These are phyloP conservation scores for Ciborinia camelliae DNA, from an alignment of 2,329 filamentous ascomycete species.

Conservation along the genomic window DNA sequence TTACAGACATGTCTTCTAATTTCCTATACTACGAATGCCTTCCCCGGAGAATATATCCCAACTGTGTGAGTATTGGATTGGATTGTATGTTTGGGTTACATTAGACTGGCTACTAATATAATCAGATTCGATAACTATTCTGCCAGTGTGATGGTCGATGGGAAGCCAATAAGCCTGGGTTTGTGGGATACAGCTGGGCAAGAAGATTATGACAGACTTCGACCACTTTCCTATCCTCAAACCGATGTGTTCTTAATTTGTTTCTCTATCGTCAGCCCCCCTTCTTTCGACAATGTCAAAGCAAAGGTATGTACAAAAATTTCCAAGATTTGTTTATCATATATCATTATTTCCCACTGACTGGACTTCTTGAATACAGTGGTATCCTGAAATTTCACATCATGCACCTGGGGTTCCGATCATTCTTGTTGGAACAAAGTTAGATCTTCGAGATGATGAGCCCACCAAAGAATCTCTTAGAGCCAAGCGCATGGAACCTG, in stretches of 20 bases:
- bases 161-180: constrained; percentile 93
- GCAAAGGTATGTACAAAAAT: constrained; percentile 70
- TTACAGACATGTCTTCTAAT: constrained; percentile 93
- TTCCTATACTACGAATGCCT: constrained; percentile 98
- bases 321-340: not conserved
- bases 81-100: constrained; percentile 2
- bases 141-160: constrained; percentile 97
- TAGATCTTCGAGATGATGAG: constrained; percentile 88
- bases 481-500: constrained; percentile 94
- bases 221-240: constrained; percentile 94
- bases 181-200: constrained; percentile 98
- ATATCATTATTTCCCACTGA: constrained; percentile 18
- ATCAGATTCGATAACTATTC: constrained; percentile 96
- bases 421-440: constrained; percentile 94
- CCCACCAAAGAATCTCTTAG: constrained; percentile 77
- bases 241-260: constrained; percentile 98
- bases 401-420: constrained; percentile 94
- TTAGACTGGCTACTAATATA: constrained; percentile 23
- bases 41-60: constrained; percentile 99
- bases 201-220: constrained; percentile 95
- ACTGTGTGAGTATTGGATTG: constrained; percentile 84
- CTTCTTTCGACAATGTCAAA: constrained; percentile 98
- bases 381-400: constrained; percentile 96
- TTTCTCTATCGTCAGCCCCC: constrained; percentile 96
- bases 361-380: constrained; percentile 54